Evolutionary conservation across 805 yeast genomes (phyloP).

Genomic region (Candida anglica): DNA sequence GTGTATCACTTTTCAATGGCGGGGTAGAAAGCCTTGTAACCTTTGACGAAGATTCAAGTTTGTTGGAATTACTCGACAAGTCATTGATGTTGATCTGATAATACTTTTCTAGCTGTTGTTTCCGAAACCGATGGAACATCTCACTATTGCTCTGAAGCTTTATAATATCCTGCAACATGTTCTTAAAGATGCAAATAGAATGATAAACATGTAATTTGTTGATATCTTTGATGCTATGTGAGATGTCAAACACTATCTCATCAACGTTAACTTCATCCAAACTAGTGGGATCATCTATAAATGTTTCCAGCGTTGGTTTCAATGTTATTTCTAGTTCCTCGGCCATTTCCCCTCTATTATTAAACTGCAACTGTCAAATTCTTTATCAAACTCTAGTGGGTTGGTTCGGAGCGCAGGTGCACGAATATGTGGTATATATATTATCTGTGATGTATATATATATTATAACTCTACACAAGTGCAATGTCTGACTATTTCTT

Average conservation of each 20-base stretch:
- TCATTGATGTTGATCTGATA: background rate
- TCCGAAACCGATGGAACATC: slow-evolving; percentile 19
- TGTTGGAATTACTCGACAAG: too few species aligned
- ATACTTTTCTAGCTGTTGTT: slow-evolving; percentile 17
- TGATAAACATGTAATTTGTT: slow-evolving; percentile 32
- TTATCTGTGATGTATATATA: too few species aligned
- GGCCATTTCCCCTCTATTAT: slow-evolving; percentile 3
- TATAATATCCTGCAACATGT: slow-evolving; percentile 29
- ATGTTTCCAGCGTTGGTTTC: slow-evolving; percentile 35
- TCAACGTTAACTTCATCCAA: slow-evolving; percentile 28
- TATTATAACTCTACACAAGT: too few species aligned
- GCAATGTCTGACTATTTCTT: too few species aligned
- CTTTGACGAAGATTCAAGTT: background rate
- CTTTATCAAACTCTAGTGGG: too few species aligned
- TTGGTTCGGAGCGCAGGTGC: too few species aligned
- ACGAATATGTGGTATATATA: too few species aligned
- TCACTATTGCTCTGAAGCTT: slow-evolving; percentile 21
- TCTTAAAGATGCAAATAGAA: slow-evolving; percentile 26
- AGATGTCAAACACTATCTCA: slow-evolving; percentile 32
- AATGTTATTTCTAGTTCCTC: slow-evolving; percentile 27
- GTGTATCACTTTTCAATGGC: slow-evolving; percentile 7
- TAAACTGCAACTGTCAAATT: too few species aligned
- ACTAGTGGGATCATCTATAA: slow-evolving; percentile 35
- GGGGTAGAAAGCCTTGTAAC: slow-evolving; percentile 4
- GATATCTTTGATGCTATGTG: slow-evolving; percentile 26